Percentiles rank a stretch among this genome's conserved stretches.
Conservation (phyloP, 225 moss, liverwort and hornwort species). For the Ulota crispa region DNA sequence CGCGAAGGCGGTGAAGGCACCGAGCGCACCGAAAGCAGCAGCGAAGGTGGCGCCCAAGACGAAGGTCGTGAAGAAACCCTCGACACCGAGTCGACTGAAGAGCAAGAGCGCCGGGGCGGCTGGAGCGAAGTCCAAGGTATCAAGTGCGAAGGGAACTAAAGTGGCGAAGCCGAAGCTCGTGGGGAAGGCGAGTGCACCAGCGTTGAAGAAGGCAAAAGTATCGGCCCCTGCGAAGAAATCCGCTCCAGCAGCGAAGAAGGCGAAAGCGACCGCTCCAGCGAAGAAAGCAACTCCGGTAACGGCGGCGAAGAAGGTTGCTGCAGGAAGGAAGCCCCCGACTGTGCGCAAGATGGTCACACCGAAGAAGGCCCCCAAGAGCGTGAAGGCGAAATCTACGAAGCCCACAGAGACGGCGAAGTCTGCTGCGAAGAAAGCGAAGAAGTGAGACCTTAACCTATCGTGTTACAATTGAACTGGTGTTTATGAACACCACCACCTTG, state of each 20-base stretch:
- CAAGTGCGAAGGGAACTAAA: constrained; percentile 39
- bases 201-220: constrained; percentile 34
- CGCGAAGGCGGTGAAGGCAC: constrained; percentile 42
- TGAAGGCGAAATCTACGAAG: constrained; percentile 54
- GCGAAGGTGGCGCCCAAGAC: constrained; percentile 24
- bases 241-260: constrained; percentile 30
- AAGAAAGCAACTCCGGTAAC: constrained; percentile 33
- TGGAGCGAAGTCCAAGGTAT: constrained; percentile 16
- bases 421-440: constrained; percentile 64
- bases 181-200: constrained; percentile 31
- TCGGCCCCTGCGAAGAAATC: constrained; percentile 35
- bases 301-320: constrained; percentile 37
- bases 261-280: constrained; percentile 22
- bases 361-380: constrained; percentile 53
- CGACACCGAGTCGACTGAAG: constrained; percentile 39
- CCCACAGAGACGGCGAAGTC: constrained; percentile 47
- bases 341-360: constrained; percentile 62
- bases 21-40: constrained; percentile 34
- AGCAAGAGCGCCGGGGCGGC: constrained; percentile 37
- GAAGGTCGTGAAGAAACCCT: constrained; percentile 56
- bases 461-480: constrained; percentile 23
- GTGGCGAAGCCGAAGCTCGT: constrained; percentile 30
- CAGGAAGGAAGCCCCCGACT: constrained; percentile 47
- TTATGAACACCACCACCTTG: constrained; percentile 33
- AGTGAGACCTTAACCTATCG: constrained; percentile 36